Conservation (phyloP, 2,329 filamentous ascomycete species). For the Stachybotrys chlorohalonatus region DNA sequence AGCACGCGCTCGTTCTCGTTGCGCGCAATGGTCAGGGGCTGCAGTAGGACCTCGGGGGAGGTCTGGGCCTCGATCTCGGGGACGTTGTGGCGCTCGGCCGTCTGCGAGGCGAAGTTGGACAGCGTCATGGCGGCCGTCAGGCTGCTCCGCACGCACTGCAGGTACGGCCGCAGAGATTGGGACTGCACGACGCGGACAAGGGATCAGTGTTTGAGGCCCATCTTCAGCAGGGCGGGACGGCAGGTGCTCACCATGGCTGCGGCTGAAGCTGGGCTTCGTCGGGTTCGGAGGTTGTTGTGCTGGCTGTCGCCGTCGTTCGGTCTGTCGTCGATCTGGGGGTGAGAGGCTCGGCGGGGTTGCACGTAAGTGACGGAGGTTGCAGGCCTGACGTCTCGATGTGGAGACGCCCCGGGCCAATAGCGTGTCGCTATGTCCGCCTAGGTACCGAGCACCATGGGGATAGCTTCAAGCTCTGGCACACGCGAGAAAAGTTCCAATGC, state of each 20-base stretch:
- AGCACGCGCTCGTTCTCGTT: constrained; percentile 97
- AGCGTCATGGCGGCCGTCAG: constrained; percentile 81
- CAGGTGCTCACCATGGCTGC: constrained; percentile 5
- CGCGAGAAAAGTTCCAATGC: no score
- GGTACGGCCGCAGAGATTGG: constrained; percentile 93
- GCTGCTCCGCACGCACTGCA: constrained; percentile 90
- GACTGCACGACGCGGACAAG: constrained; percentile 45
- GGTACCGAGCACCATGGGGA: no score
- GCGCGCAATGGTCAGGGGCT: constrained; percentile 79
- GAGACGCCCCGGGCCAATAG: not conserved
- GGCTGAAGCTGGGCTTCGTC: constrained; percentile 2
- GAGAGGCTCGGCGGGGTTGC: not conserved
- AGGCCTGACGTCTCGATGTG: not conserved
- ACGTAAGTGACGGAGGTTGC: not conserved
- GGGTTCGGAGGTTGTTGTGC: not conserved
- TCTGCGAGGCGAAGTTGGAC: constrained; percentile 96
- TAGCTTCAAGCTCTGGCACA: no score
- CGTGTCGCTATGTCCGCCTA: not conserved
- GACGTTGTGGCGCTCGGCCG: constrained; percentile 93
- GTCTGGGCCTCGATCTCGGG: constrained; percentile 91
- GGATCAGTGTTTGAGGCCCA: not conserved
- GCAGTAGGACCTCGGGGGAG: constrained; percentile 88
- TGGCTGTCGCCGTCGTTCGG: not conserved
- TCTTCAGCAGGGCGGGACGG: not conserved
- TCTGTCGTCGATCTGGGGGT: not conserved